Percentiles rank a stretch among this genome's conserved stretches.
Evolutionary conservation across 2,329 filamentous ascomycete genomes (phyloP).

Genomic region (Fusarium sp.): DNA sequence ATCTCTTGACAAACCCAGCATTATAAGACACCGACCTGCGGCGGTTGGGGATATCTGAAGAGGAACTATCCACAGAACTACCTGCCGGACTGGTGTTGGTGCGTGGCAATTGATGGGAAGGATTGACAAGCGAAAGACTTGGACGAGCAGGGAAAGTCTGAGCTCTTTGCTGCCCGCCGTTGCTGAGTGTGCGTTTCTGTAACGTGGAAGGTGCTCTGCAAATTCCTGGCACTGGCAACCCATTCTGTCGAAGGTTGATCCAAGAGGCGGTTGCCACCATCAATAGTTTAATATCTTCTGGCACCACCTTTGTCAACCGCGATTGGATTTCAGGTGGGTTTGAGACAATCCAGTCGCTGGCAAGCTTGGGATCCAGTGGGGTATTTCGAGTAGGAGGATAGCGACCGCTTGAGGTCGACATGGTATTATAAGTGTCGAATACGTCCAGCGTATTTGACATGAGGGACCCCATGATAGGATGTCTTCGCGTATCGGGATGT

Average conservation of each 20-base stretch:
- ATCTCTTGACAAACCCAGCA: slow-evolving; percentile 44
- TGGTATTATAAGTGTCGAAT: slow-evolving; percentile 73
- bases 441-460: slow-evolving; percentile 74
- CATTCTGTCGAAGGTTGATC: slow-evolving; percentile 54
- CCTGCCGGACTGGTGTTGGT: slow-evolving; percentile 36
- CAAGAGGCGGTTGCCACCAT: slow-evolving; percentile 57
- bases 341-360: slow-evolving; percentile 39
- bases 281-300: slow-evolving; percentile 52
- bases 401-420: slow-evolving; percentile 63
- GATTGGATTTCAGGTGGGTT: slow-evolving; percentile 46
- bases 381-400: slow-evolving; percentile 60
- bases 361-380: slow-evolving; percentile 40
- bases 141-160: slow-evolving; percentile 40
- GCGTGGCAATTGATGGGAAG: slow-evolving; percentile 30
- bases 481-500: slow-evolving; percentile 74
- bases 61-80: slow-evolving; percentile 30
- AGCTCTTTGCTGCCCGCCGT: slow-evolving; percentile 33
- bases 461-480: slow-evolving; percentile 80
- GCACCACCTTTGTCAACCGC: slow-evolving; percentile 49
- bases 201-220: slow-evolving; percentile 47
- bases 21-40: slow-evolving; percentile 46
- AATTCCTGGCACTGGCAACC: slow-evolving; percentile 52
- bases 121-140: slow-evolving; percentile 32
- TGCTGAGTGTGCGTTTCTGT: slow-evolving; percentile 45
- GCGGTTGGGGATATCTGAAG: slow-evolving; percentile 38